Evolutionary conservation across 257 asterid genomes (phyloP).

Genomic region (Gentiana dahurica): DNA sequence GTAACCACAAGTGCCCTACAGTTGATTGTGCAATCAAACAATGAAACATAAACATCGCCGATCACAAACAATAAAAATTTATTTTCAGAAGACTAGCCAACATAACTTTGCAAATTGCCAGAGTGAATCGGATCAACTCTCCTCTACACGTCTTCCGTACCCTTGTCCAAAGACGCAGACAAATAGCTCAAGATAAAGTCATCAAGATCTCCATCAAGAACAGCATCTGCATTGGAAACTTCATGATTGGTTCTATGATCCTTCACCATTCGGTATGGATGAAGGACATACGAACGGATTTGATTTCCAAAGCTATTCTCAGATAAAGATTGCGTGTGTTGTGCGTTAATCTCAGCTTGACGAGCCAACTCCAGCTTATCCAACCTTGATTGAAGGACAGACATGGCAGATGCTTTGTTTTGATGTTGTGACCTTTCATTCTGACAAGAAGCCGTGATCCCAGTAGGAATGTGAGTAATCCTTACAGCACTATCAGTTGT

Average conservation of each 20-base stretch:
- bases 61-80: no score
- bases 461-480: slow-evolving; percentile 93
- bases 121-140: no score
- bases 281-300: slow-evolving; percentile 85
- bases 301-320: slow-evolving; percentile 93
- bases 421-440: slow-evolving; percentile 97
- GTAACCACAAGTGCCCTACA: no score
- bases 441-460: slow-evolving; percentile 78
- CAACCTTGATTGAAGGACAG: slow-evolving; percentile 92
- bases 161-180: slow-evolving; percentile 67
- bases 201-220: slow-evolving; percentile 78
- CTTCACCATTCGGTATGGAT: slow-evolving; percentile 96
- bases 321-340: slow-evolving; percentile 75
- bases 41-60: no score
- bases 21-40: no score
- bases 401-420: slow-evolving; percentile 91
- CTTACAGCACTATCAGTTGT: slow-evolving; percentile 93
- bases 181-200: slow-evolving; percentile 75
- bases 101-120: no score
- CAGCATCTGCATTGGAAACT: slow-evolving; percentile 91
- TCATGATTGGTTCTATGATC: slow-evolving; percentile 87
- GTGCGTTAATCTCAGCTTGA: slow-evolving; percentile 70
- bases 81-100: no score
- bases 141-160: no score
- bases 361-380: slow-evolving; percentile 88